phyloP scores from a whole-genome alignment of 345 rosid species.

The Acer negundo region DNA sequence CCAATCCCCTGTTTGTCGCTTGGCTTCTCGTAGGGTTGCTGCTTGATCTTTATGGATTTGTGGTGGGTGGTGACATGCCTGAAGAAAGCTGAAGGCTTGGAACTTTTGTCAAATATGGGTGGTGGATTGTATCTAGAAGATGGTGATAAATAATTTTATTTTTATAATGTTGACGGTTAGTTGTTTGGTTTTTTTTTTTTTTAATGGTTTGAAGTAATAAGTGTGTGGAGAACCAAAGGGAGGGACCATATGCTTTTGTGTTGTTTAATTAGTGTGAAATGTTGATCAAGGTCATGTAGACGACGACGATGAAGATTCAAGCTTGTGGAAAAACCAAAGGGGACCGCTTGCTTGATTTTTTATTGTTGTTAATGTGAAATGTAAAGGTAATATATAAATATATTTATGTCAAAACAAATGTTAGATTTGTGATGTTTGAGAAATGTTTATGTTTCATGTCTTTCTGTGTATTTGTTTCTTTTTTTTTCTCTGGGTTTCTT shows the following conservation, averaged over 20 bases:
- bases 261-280: constrained; percentile 8
- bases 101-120: constrained; percentile 11
- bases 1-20: constrained; percentile 58
- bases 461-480: background rate
- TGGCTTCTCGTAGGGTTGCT: constrained; percentile 50
- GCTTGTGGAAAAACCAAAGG: constrained; percentile 21
- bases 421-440: background rate
- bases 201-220: constrained; percentile 4
- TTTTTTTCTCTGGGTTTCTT: background rate
- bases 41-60: constrained; percentile 28
- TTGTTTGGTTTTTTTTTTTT: constrained; percentile 11
- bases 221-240: constrained; percentile 45
- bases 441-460: constrained; percentile 12
- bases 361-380: background rate
- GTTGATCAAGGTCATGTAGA: background rate
- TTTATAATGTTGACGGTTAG: background rate
- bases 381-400: background rate
- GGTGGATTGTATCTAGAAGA: background rate
- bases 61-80: constrained; percentile 15
- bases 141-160: background rate
- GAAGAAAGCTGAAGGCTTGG: constrained; percentile 43
- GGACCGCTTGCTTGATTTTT: constrained; percentile 11
- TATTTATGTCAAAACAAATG: background rate
- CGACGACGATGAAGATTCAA: background rate
- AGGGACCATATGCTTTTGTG: constrained; percentile 29